Evolutionary conservation across 169 alveolate genomes (phyloP).

Genomic region (Plasmodium adleri): DNA sequence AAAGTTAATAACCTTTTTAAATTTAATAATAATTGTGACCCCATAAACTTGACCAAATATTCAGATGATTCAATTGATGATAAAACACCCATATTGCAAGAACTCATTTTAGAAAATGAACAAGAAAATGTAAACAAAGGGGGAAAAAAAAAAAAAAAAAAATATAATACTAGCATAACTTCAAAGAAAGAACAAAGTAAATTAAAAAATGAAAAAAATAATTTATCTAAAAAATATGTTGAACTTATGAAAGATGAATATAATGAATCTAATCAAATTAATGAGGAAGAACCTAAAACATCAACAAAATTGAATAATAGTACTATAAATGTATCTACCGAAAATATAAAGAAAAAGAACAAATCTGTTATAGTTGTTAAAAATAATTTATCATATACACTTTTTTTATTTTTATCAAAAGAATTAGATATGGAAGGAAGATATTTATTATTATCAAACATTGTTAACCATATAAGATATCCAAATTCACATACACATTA

Average conservation of each 20-base stretch:
- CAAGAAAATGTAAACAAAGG: background rate
- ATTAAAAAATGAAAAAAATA: background rate
- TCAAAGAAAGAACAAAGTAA: slow-evolving; percentile 1
- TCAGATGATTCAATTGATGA: slow-evolving; percentile 18
- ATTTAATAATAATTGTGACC: slow-evolving; percentile 66
- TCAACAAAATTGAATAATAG: background rate
- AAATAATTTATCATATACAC: slow-evolving; percentile 67
- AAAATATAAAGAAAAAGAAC: slow-evolving; percentile 6
- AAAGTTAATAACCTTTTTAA: slow-evolving; percentile 52
- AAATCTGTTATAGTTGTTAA: slow-evolving; percentile 40
- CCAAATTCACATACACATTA: slow-evolving; percentile 96
- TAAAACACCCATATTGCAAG: slow-evolving; percentile 24
- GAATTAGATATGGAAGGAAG: slow-evolving; percentile 89
- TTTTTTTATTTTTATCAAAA: slow-evolving; percentile 85
- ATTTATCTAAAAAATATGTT: slow-evolving; percentile 49
- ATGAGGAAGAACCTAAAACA: background rate
- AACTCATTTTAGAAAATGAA: slow-evolving; percentile 13
- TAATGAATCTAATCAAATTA: background rate
- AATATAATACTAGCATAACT: background rate
- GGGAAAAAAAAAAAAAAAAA: slow-evolving; percentile 8
- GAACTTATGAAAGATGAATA: slow-evolving; percentile 52
- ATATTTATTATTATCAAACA: slow-evolving; percentile 92
- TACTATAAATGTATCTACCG: background rate
- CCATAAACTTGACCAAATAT: slow-evolving; percentile 26
- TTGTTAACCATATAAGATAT: slow-evolving; percentile 96